Base-by-base conservation (phyloP, 2,329 filamentous ascomycete genomes). In the Stenocarpella maydis region DNA sequence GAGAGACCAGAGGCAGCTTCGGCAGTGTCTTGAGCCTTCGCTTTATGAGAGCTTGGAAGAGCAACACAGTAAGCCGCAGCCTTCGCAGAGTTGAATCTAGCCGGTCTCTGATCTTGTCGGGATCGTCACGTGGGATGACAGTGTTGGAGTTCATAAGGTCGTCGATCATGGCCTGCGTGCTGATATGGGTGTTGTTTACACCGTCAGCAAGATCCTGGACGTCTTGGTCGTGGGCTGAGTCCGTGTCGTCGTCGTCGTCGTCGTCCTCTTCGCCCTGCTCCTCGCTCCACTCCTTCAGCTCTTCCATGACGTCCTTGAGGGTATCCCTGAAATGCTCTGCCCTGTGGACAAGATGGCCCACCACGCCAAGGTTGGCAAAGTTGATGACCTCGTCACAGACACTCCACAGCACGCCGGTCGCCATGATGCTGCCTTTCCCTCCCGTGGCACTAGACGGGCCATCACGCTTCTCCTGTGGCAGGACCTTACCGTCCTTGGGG, bases 201-300 rank as follows among this genome's bases (percentile, higher is more conserved):
- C 76, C 74, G 24, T 75, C 72, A 7, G 76, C 74, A 4, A 78
- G 72, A 24, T 76, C 71, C 7, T 77, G 82, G 64, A 89, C 84
- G 19, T 87, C 78, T n/a, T 80, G 78, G 24, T 77, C 74, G 21
- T 76, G 77, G 6, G 78, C 79, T 39, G 77, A 78, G 21, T 78
- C 82, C 68, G 77, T 81, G 63, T 82, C 81, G n/a, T 82, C 78
- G 28, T 81, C 83, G 5, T 89, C 83, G 41, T 81, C 82, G 28
- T 86, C 84, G 0, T 86, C 82, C 17, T 89, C 89, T 3, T 88
- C 87, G 0, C 87, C 85, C 12, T 88, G 86, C 74, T 94, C 91
- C 1, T 94, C 92, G 24, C 91, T 89, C 94, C 95, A 98, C 74
- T 95, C 93, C 77, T 94, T 93, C 73, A 98, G 79, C 81, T 98